Percentiles rank a stretch among this genome's conserved stretches.
Conservation (phyloP, 495 filamentous ascomycete genomes). For the Neurospora sp. region DNA sequence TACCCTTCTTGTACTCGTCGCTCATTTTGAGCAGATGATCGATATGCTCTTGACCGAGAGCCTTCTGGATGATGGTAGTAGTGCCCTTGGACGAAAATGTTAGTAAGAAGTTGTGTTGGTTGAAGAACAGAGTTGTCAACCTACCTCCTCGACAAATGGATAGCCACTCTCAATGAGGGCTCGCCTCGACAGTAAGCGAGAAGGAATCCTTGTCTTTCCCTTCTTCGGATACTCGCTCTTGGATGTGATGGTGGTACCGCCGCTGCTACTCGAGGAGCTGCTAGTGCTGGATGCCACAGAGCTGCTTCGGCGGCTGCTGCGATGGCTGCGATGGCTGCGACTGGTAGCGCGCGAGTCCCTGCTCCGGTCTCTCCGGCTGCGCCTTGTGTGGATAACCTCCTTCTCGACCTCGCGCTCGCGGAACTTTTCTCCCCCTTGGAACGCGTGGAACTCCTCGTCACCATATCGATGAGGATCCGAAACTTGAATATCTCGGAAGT, state of each 20-base stretch:
- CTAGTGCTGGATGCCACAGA: constrained; percentile 34
- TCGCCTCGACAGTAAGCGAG: constrained; percentile 59
- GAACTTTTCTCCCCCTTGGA: constrained; percentile 17
- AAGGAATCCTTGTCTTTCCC: constrained; percentile 80
- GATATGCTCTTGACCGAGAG: constrained; percentile 80
- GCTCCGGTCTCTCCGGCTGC: constrained; percentile 21
- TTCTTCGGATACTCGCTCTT: constrained; percentile 63
- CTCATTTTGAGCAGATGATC: constrained; percentile 78
- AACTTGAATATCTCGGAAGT: constrained; percentile 52
- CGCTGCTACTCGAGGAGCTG: constrained; percentile 31
- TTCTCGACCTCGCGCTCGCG: constrained; percentile 42
- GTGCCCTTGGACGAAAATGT: constrained; percentile 48
- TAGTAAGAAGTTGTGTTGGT: constrained; percentile 8
- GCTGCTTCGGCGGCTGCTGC: constrained; percentile 23
- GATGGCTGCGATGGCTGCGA: constrained; percentile 5
- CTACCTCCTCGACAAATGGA: constrained; percentile 77
- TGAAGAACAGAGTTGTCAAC: constrained; percentile 2
- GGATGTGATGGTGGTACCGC: constrained; percentile 32
- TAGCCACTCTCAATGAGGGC: constrained; percentile 78
- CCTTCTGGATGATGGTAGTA: constrained; percentile 66
- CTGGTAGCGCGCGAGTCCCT: constrained; percentile 15
- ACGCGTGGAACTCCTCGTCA: constrained; percentile 56
- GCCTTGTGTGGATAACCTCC: constrained; percentile 33
- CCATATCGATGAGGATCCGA: constrained; percentile 57
- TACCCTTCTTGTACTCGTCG: constrained; percentile 54